Base-by-base conservation (phyloP, 2,329 filamentous ascomycete genomes). In the Verticillium zaregamsianum region DNA sequence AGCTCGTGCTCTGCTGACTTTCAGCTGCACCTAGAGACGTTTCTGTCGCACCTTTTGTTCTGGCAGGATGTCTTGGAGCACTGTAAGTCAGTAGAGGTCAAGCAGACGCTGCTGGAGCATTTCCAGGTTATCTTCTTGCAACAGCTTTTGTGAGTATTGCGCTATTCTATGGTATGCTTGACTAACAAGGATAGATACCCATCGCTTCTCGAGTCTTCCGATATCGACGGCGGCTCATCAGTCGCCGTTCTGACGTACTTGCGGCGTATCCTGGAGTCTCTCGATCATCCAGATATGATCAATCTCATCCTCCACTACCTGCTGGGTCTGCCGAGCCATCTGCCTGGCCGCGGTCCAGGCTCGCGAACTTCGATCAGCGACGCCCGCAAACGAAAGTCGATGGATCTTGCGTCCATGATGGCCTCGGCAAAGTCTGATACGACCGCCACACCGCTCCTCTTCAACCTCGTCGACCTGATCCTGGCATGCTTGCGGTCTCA, bases 1-100 rank as follows among this genome's bases (percentile, higher is more conserved):
- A 88, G 86, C 76, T 88, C 92, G 57, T 89, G 90, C 72, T 88
- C 89, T 3, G 80, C 84, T 1, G 87, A 92, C 63, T 93, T 96
- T 65, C 90, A 92, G 69, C 85, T 87, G n/a, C 92, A 97, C 69
- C 86, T 98, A 70, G 89, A 94, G 60, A 96, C 93, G 0, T 99
- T 99, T 70, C 82, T 99, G 52, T 97, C 95, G 0, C 96, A 98
- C 72, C 83, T 99, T 57, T 81, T 96, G 6, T 99, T 99, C 72
- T 99, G 95, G 95, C 95, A 99, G 77, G 95, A 99, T 74, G 93
- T 97, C 37, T 80, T 99, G 64, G 95, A 98, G 73, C 94, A 98
- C 75, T 99, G 95, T 78, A 88, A 89, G 69, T 98, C 94, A 3
- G 82, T 88, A 1, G 94, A 98, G 72, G 92, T 99, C 68, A 95